Base-by-base conservation (phyloP, 208 protist genomes). In the Acanthamoeba rhysodes region DNA sequence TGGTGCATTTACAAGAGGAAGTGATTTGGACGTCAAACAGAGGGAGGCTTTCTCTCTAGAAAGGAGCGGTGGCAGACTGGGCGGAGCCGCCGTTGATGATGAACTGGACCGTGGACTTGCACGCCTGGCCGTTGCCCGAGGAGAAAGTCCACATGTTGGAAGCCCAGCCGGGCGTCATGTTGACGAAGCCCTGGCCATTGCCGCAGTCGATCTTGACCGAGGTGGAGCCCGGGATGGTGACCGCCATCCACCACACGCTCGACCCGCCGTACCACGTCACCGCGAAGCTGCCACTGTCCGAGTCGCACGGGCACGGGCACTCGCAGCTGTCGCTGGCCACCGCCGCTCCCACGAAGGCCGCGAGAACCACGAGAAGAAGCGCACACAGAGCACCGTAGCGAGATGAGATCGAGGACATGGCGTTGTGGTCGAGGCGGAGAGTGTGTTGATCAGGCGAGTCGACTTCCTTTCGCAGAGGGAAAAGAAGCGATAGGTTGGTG, bases 81-180 rank as follows among this genome's bases (percentile, higher is more conserved):
- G 57, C 87, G 8, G 87, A 20, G 16, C 87, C 87, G 9, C 87
- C 87, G 45, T 93, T 93, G 59, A 93, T 27, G 64, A 78, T 76
- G 66, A 93, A 93, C 27, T 68, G 41, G 34, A 93, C 87, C 45
- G 2, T 53, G 16, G 34, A 59, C 59, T 93, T 70, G 87, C 87
- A 93, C 0, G 59, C 64, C 57, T 70, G 64, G 16, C 87, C 87
- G n/a, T 88, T 88, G 66, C n/a, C 18, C 7, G 87, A 50, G 14
- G 64, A 78, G 87, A 93, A 93, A 32, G 87, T 93, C 87, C 87
- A 93, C 87, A 93, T 70, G 66, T 93, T 93, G 59, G 87, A 22
- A 0, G 62, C 29, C 87, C 87, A 93, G 62, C 87, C 87, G 62
- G 87, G 87, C 5, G 29, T 70, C 87, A 93, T 93, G 34, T 7